Conservation (phyloP, 495 filamentous ascomycete genomes). For the Hypoxylon crocopeplum region DNA sequence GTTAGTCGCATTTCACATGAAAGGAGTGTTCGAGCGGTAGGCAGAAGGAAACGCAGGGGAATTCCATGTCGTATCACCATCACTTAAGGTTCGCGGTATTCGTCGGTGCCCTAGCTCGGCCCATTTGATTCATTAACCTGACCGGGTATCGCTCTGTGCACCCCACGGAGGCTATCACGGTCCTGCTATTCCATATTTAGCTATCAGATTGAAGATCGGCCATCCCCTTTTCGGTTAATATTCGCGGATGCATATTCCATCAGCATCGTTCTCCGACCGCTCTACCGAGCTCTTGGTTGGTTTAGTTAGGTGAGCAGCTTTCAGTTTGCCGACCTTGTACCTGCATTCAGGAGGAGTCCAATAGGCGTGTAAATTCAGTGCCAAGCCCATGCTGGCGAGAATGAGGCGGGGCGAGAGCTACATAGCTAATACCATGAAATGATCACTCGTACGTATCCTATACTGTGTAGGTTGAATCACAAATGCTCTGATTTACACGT, state of each 20-base stretch:
- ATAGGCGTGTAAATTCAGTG: not conserved
- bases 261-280: not conserved
- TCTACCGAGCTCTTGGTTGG: slow-evolving; percentile 12
- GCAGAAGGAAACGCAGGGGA: slow-evolving; percentile 7
- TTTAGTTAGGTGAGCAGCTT: slow-evolving; percentile 6
- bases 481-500: no score
- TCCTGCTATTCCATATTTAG: slow-evolving; percentile 11
- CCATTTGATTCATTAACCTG: not conserved
- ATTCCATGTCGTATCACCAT: not conserved
- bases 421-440: no score
- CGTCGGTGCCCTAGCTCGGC: slow-evolving; percentile 15
- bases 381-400: not conserved
- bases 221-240: slow-evolving; percentile 3
- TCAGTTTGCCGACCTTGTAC: slow-evolving; percentile 14
- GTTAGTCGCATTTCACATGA: slow-evolving; percentile 31
- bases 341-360: slow-evolving; percentile 9
- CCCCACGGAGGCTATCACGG: slow-evolving; percentile 6
- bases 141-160: not conserved
- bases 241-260: slow-evolving; percentile 4
- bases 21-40: not conserved
- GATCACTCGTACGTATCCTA: no score
- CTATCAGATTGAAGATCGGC: not conserved
- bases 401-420: no score
- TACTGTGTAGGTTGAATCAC: no score
- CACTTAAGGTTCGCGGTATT: slow-evolving; percentile 23